These are phyloP conservation scores for Tuctoria greenei DNA, from an alignment of 176 grass and related monocot genomes.

Conservation along the genomic window DNA sequence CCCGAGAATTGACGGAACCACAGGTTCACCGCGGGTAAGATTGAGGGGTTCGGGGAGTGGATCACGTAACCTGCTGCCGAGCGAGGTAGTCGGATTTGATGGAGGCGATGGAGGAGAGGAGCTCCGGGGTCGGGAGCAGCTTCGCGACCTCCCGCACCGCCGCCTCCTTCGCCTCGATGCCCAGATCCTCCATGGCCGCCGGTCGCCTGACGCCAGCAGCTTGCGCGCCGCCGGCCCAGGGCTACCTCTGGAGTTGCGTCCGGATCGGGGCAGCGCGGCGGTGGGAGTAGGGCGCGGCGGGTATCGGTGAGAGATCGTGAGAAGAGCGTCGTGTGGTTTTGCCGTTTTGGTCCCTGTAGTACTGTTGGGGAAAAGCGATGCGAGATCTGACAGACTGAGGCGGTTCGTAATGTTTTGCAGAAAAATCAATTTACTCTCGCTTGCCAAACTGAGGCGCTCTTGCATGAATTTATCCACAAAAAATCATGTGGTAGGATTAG, in stretches of 20 bases:
- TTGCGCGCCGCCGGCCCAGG: background rate
- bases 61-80: conserved; percentile 75
- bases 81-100: conserved; percentile 95
- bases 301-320: conserved; percentile 27
- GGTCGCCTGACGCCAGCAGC: conserved; percentile 10
- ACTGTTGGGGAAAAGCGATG: background rate
- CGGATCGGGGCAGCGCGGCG: conserved; percentile 20
- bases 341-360: conserved; percentile 13
- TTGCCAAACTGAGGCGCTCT: too few species aligned
- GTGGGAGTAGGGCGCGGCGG: background rate
- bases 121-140: conserved; percentile 84
- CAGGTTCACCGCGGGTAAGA: background rate
- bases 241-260: conserved; percentile 12
- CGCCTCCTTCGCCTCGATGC: conserved; percentile 92
- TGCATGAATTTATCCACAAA: too few species aligned
- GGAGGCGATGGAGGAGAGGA: conserved; percentile 82
- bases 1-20: conserved; percentile 5
- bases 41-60: conserved; percentile 2
- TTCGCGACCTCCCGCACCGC: conserved; percentile 98
- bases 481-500: too few species aligned
- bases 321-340: conserved; percentile 13
- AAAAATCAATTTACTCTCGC: background rate
- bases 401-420: background rate
- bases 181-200: conserved; percentile 88
- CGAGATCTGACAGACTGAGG: conserved; percentile 21